A percentile compares a stretch with the other conserved stretches of the same genome.
Conservation (phyloP, 164 flowering plant genomes). For the Nelumbo lutea region DNA sequence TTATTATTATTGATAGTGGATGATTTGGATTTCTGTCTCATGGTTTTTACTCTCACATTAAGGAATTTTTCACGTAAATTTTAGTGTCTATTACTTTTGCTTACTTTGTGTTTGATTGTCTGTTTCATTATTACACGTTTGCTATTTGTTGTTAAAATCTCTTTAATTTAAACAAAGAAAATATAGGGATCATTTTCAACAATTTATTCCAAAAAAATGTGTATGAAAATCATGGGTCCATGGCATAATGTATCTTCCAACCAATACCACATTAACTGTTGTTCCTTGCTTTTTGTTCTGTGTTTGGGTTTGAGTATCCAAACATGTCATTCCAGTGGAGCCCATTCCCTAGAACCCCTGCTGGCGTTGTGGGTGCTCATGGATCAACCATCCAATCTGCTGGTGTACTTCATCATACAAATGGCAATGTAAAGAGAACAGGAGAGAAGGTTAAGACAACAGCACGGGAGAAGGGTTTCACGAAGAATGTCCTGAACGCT, state of each 20-base stretch:
- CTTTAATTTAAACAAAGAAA: too few relatives aligned
- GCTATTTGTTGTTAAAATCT: too few relatives aligned
- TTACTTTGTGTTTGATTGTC: too few relatives aligned
- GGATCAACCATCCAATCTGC: constrained; percentile 26
- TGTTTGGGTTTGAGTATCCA: constrained; percentile 48
- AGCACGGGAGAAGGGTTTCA: constrained; percentile 25
- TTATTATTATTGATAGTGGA: too few relatives aligned
- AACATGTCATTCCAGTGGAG: constrained; percentile 60
- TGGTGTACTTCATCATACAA: constrained; percentile 27
- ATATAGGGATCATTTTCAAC: too few relatives aligned
- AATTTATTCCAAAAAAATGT: constrained; percentile 34
- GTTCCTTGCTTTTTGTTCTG: constrained; percentile 39
- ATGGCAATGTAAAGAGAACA: constrained; percentile 26
- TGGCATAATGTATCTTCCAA: constrained; percentile 39
- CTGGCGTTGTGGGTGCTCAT: constrained; percentile 28
- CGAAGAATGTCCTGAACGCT: constrained; percentile 11
- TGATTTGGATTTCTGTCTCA: too few relatives aligned
- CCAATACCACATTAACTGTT: constrained; percentile 35
- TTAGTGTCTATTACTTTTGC: too few relatives aligned
- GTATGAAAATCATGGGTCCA: constrained; percentile 45
- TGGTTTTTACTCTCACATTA: too few relatives aligned
- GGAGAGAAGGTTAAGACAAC: constrained; percentile 25
- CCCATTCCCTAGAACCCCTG: constrained; percentile 41
- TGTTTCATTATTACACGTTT: too few relatives aligned
- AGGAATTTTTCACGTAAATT: too few relatives aligned